Evolutionary conservation across 495 filamentous ascomycete species (phyloP).

Genomic region (Xylaria grammica): DNA sequence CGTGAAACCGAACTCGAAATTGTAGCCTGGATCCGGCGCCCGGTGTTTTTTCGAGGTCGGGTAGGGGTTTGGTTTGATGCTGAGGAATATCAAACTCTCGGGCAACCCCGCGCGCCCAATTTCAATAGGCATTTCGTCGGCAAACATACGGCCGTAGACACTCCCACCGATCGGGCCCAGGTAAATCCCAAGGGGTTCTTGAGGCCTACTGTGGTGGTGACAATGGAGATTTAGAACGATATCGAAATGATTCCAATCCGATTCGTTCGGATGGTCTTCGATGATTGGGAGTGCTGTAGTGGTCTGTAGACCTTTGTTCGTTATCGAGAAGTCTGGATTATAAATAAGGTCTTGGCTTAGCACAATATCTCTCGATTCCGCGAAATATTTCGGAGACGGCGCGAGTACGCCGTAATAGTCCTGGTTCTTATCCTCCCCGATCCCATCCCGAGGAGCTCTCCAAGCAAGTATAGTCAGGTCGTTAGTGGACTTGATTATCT

Average conservation of each 20-base stretch:
- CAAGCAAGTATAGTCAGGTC: not conserved
- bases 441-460: not conserved
- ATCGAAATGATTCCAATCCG: too few species aligned
- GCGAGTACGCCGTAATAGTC: not conserved
- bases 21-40: not conserved
- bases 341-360: not conserved
- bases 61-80: not conserved
- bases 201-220: not conserved
- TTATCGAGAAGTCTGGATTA: not conserved
- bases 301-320: not conserved
- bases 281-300: not conserved
- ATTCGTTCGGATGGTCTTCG: too few species aligned
- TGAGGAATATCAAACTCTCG: not conserved
- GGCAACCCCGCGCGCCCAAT: too few species aligned
- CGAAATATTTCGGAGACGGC: not conserved
- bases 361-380: not conserved
- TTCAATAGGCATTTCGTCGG: not conserved
- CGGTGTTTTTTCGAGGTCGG: too few species aligned
- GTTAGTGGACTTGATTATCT: not conserved
- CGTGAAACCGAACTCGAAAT: not conserved
- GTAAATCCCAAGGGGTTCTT: slow-evolving; percentile 2
- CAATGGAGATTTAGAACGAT: not conserved
- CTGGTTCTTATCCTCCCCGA: not conserved
- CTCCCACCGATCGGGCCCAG: not conserved
- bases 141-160: not conserved